Percentiles rank a stretch among this genome's conserved stretches.
These are phyloP conservation scores for Ceratocystis smalleyi DNA, from an alignment of 2,329 filamentous ascomycete genomes.

Conservation along the genomic window DNA sequence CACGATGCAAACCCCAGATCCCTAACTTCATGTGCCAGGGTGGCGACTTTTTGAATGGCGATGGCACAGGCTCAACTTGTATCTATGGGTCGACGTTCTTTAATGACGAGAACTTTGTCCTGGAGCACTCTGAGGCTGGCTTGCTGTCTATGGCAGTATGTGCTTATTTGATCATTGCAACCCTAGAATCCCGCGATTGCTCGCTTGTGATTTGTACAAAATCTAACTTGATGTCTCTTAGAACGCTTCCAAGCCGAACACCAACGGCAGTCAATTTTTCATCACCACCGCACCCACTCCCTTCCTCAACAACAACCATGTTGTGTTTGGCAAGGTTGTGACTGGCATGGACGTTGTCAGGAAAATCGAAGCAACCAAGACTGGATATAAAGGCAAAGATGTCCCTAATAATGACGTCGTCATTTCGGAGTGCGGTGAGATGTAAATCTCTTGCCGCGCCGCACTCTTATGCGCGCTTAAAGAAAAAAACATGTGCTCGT, in stretches of 20 bases:
- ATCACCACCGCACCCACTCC: constrained; percentile 80
- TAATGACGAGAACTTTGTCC: constrained; percentile 73
- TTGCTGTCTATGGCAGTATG: constrained; percentile 84
- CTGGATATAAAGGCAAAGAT: constrained; percentile 56
- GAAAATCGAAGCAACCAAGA: constrained; percentile 86
- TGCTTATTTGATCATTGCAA: constrained; percentile 19
- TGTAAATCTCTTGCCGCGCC: constrained; percentile 36
- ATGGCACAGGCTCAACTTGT: constrained; percentile 73
- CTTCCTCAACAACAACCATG: constrained; percentile 83
- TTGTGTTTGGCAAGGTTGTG: constrained; percentile 82
- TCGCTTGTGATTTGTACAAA: background rate
- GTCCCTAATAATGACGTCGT: constrained; percentile 72
- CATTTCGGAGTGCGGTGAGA: constrained; percentile 81
- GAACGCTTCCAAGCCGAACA: constrained; percentile 72
- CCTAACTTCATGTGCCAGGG: constrained; percentile 96
- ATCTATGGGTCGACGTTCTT: constrained; percentile 81
- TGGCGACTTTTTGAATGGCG: constrained; percentile 85
- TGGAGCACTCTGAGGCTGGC: constrained; percentile 65
- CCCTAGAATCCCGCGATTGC: background rate
- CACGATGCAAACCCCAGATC: constrained; percentile 40
- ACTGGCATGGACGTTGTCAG: constrained; percentile 80
- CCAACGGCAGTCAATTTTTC: constrained; percentile 95
- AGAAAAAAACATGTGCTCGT: background rate
- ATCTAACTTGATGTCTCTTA: constrained; percentile 24
- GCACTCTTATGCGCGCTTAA: no score